Evolutionary conservation across 176 grass and related monocot genomes (phyloP).

Genomic region (Urochloa ruziziensis): DNA sequence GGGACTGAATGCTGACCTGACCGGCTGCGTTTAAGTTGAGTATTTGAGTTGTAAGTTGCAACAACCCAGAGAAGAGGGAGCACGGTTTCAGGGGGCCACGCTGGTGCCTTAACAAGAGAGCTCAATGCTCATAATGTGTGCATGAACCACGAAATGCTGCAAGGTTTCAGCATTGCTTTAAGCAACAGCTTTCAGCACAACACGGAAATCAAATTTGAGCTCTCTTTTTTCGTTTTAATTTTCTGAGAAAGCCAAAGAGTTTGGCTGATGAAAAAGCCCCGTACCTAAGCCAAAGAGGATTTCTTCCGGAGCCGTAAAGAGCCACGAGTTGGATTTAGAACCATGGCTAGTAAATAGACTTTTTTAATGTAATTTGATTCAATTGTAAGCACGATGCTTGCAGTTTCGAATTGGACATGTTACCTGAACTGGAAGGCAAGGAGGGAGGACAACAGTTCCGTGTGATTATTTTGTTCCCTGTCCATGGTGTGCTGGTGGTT

Average conservation of each 20-base stretch:
- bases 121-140: constrained; percentile 10
- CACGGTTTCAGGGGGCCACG: neutral
- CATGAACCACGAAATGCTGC: constrained; percentile 8
- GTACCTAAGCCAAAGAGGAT: no score
- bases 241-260: neutral
- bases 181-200: neutral
- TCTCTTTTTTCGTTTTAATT: neutral
- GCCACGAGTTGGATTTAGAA: neutral
- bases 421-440: neutral
- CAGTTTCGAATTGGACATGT: neutral
- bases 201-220: neutral
- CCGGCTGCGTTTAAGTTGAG: neutral
- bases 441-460: neutral
- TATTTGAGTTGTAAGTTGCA: neutral
- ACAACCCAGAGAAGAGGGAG: neutral
- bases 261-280: no score
- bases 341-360: neutral
- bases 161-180: neutral
- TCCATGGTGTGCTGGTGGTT: neutral
- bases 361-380: neutral
- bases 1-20: constrained; percentile 2
- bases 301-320: neutral
- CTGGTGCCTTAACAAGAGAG: neutral
- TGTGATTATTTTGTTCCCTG: neutral
- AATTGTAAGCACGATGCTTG: neutral